Evolutionary conservation across 2,329 filamentous ascomycete species (phyloP), one percentile per base, ranked within the genome.

Genomic region (Diaporthe aspalathi): DNA sequence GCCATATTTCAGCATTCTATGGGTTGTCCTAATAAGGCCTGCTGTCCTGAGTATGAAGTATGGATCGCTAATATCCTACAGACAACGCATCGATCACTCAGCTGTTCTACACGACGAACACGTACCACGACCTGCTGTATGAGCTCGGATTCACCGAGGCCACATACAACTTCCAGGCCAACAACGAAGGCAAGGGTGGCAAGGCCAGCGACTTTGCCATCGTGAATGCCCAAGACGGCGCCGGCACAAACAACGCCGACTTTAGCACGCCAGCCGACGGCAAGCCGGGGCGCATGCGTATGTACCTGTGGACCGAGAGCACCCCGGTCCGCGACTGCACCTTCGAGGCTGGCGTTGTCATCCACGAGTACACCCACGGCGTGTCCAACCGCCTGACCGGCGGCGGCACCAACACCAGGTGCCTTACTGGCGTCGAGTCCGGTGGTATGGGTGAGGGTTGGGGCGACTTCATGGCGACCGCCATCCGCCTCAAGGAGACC

Each of bases 21-120:
- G 32, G 5, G 8, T 12, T 12, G 35, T 11, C 6, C 9, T 12
- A 12, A 38, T 38, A 9, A 38, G 35, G 2, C 6, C n/a, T 43
- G 22, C 6, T 16, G 14, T 9, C 3, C 43, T 24, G 6, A 27
- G 27, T 7, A n/a, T n/a, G n/a, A n/a, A n/a, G 9, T n/a, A 22
- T 24, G 1, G 11, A 3, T 9, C 11, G 8, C 60, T 65, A 20
- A 65, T 29, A 22, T 27, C 1, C 2, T 22, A 3, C 9, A 65
- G 60, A 50, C 5, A 65, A 65, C 9, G 60, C 60, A 38, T 88
- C 88, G 0, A 81, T 88, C 66, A 84, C 87, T 0, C 89, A 91
- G 78, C 83, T 90, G 6, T 91, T 89, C 80, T 91, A 90, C 81
- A 89, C 87, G 0, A 82, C 84, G 43, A 90, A 90, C 81, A 83